These are phyloP conservation scores for Colletotrichum spaethianum DNA, from an alignment of 2,329 filamentous ascomycete species.

Conservation along the genomic window DNA sequence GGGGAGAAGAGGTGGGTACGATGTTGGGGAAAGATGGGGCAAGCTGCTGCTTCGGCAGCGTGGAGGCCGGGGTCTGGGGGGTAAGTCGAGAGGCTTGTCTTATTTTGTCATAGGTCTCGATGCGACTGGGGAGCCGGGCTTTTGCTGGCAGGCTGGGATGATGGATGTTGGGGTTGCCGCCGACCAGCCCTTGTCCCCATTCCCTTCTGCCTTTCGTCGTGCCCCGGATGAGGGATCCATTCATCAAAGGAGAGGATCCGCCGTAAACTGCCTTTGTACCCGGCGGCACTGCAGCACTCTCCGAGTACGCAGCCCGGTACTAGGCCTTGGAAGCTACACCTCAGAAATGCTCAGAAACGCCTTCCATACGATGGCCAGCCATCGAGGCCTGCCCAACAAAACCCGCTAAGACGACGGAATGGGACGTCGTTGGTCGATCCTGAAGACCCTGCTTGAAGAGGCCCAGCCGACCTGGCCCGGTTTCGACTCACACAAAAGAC, in stretches of 20 bases:
- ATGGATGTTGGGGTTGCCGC: constrained; percentile 14
- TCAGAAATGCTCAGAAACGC: not conserved
- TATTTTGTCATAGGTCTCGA: constrained; percentile 34
- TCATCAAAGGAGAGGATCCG: constrained; percentile 5
- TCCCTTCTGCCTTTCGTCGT: not conserved
- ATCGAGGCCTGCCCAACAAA: not conserved
- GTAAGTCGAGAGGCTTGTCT: constrained; percentile 29
- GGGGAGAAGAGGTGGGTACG: constrained; percentile 16
- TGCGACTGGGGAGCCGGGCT: constrained; percentile 23
- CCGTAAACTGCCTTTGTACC: not conserved
- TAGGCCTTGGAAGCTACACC: not conserved
- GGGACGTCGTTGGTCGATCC: not conserved
- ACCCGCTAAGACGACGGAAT: constrained; percentile 9
- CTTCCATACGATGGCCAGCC: not conserved
- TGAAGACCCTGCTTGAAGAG: not conserved
- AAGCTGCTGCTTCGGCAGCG: constrained; percentile 31
- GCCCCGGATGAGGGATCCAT: constrained; percentile 8
- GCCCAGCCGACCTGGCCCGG: constrained; percentile 10
- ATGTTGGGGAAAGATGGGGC: constrained; percentile 42
- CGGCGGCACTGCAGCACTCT: not conserved
- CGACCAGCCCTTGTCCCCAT: constrained; percentile 9
- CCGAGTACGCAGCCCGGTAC: constrained; percentile 3
- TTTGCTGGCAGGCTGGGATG: constrained; percentile 27
- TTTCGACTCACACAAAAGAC: constrained; percentile 6
- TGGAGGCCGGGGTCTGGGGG: constrained; percentile 33